A percentile compares a stretch with the other conserved stretches of the same genome.
Conservation (phyloP, 75 land plant species). For the Selaginella moellendorffii region DNA sequence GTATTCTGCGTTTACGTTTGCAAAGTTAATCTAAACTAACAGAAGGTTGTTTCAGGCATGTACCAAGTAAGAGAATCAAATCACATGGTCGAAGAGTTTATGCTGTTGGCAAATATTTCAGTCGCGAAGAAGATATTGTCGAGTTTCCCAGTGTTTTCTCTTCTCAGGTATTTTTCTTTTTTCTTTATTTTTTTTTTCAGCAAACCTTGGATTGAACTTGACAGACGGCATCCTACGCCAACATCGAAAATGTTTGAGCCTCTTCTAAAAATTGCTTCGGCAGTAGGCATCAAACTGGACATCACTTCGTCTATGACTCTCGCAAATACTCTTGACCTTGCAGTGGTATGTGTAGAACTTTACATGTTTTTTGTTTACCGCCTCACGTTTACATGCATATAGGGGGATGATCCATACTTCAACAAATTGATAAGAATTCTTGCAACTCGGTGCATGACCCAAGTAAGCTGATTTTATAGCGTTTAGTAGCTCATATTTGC, state of each 20-base stretch:
- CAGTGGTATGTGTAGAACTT: too few relatives aligned
- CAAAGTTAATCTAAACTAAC: too few relatives aligned
- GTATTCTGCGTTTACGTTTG: too few relatives aligned
- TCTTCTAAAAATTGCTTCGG: slow-evolving; percentile 63
- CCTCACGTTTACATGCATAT: too few relatives aligned
- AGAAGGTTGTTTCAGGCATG: slow-evolving; percentile 58
- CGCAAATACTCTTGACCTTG: slow-evolving; percentile 92
- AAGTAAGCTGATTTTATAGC: too few relatives aligned
- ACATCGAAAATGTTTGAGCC: slow-evolving; percentile 97
- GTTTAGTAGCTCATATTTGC: too few relatives aligned
- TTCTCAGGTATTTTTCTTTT: slow-evolving; percentile 52
- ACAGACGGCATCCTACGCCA: slow-evolving; percentile 98
- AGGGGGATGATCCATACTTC: slow-evolving; percentile 96
- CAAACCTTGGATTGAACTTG: too few relatives aligned
- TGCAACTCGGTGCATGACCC: slow-evolving; percentile 98
- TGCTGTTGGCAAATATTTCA: slow-evolving; percentile 97
- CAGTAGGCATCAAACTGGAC: slow-evolving; percentile 78
- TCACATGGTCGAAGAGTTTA: slow-evolving; percentile 98
- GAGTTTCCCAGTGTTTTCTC: slow-evolving; percentile 64
- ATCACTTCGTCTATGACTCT: slow-evolving; percentile 80
- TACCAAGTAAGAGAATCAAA: slow-evolving; percentile 97
- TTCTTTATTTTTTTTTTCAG: too few relatives aligned
- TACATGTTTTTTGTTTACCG: too few relatives aligned
- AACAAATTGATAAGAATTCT: slow-evolving; percentile 87
- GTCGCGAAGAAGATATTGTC: slow-evolving; percentile 82